Evolutionary conservation across 768 basidiomycete genomes (phyloP), one percentile per base, ranked within the genome.

Genomic region (Hericium coralloides): DNA sequence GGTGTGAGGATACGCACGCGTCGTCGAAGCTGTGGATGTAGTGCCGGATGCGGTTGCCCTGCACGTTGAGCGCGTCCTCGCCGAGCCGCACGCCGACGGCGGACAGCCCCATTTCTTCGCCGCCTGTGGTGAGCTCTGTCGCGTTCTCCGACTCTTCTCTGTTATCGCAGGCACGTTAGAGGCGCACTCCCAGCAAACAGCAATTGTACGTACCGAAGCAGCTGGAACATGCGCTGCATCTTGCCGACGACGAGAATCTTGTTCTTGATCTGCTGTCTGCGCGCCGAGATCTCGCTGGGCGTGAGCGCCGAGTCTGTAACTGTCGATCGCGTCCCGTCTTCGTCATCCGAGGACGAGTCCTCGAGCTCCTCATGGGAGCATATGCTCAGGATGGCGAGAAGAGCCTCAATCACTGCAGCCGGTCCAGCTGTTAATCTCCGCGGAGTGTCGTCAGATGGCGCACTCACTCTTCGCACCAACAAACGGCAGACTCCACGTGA

Each of bases 401-500:
- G 77, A 95, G 98, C 98, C 69, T 99, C 97, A 59, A 93, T 92
- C 70, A 97, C 94, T 95, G 59, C 5, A 57, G 17, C 50, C 18
- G 4, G 54, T 8, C 12, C 49, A 59, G 45, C 43, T 45, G 17
- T 31, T 26, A 37, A 36, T 12, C 4, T 26, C 15, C 12, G 20
- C 20, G 10, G 31, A 47, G 12, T 53, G 14, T 20, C 38, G 49
- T 15, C 52, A 36, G 18, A 8, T n/a, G n/a, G 20, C 41, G 14
- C 37, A 76, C 82, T 62, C 64, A 92, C 95, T 98, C 74, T 99
- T 98, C 72, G 95, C 90, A 60, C 95, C 97, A 7, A 99, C 97
- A 66, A 98, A 98, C 0, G 97, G 97, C 58, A 99, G 72, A 76
- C 88, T 91, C 97, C 97, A 99, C 0, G 97, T 98, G 68, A 99